A percentile compares a stretch with the other conserved stretches of the same genome.
These are phyloP conservation scores for Rhizopogon salebrosus DNA, from an alignment of 768 basidiomycete species.

Conservation along the genomic window DNA sequence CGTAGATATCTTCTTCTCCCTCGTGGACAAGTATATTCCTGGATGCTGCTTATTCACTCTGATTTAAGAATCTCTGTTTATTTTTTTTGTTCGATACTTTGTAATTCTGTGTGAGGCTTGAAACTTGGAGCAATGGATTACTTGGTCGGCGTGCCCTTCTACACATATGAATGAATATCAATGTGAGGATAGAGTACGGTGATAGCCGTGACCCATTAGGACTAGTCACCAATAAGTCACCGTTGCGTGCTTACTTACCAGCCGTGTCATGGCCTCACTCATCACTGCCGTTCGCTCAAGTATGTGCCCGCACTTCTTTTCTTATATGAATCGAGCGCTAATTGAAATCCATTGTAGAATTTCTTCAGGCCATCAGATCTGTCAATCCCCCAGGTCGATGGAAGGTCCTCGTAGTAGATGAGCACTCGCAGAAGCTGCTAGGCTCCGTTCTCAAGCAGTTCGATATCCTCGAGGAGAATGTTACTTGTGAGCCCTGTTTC, in stretches of 20 bases:
- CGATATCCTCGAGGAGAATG: constrained; percentile 93
- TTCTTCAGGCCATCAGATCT: constrained; percentile 82
- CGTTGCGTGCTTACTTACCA: neutral
- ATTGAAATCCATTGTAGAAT: constrained; percentile 44
- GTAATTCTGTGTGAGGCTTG: neutral
- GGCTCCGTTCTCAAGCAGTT: constrained; percentile 86
- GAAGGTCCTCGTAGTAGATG: constrained; percentile 98
- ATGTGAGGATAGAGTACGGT: neutral
- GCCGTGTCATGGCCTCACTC: constrained; percentile 39
- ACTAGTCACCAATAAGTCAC: neutral
- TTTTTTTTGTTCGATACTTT: constrained; percentile 4
- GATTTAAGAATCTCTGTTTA: constrained; percentile 2
- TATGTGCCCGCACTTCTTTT: constrained; percentile 22
- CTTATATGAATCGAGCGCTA: neutral
- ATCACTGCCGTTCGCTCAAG: constrained; percentile 41
- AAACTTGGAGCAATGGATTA: neutral
- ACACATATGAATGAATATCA: too few species aligned
- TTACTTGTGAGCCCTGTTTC: constrained; percentile 66
- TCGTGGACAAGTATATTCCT: constrained; percentile 9
- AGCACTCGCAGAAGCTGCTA: constrained; percentile 80
- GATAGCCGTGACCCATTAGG: constrained; percentile 7
- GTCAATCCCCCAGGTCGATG: constrained; percentile 84
- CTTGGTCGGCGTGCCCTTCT: neutral
- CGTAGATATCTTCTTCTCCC: constrained; percentile 15
- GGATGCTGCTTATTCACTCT: constrained; percentile 6